Evolutionary conservation across 73 alveolate genomes (phyloP), one percentile per base, ranked within the genome.

Genomic region (Stentor coeruleus): DNA sequence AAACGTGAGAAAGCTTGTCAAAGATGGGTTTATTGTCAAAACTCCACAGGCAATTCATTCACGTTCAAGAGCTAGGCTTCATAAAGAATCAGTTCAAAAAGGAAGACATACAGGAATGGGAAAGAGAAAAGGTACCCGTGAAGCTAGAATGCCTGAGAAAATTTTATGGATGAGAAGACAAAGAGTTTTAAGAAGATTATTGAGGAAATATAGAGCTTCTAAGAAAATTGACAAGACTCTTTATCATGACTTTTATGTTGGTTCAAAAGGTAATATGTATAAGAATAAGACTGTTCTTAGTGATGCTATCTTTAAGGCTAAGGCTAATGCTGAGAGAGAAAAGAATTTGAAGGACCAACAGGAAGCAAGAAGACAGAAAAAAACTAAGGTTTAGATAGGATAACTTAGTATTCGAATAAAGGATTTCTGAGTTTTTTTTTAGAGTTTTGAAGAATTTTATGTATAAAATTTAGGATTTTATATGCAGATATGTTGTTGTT

Each of bases 81-180:
- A 60, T 60, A 39, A 4, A 60, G 3, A 60, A 60, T 60, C 82
- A 38, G 41, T 26, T 77, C 6, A n/a, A 77, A 37, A 77, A 77
- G 84, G 94, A 82, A 93, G 99, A 93, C 99, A 95, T 90, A 85
- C 93, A 42, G 99, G 99, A 37, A 82, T 91, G 84, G 99, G 99
- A 84, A 95, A 94, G 83, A 95, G 99, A 90, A 87, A 89, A 90
- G 98, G 99, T 82, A 86, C 96, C 81, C 82, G 88, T 86, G 94
- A 91, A 88, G 98, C 98, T 59, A 91, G 99, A 90, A 95, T 95
- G 99, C 99, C 99, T n/a, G 74, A 60, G 35, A 95, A 95, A 84
- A 92, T 95, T 72, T 82, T 95, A 37, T 94, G 98, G 98, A 93
- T 95, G 90, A 92, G 99, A 87, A 93, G 99, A 89, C 95, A 95